A percentile compares a stretch with the other conserved stretches of the same genome.
Conservation (phyloP, 768 basidiomycete genomes). For the Russula sp. region DNA sequence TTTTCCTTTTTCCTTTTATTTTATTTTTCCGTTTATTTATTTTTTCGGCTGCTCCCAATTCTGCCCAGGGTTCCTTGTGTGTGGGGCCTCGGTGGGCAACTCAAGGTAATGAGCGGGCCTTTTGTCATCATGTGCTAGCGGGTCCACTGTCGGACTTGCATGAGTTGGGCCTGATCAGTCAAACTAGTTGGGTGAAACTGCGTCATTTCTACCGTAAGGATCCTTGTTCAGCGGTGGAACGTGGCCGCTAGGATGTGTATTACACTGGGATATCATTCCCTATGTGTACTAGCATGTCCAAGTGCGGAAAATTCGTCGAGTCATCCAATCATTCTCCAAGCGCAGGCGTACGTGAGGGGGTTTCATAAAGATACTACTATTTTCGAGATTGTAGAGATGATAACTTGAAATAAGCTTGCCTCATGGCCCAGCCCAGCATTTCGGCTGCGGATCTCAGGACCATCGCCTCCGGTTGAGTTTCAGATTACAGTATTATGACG, state of each 20-base stretch:
- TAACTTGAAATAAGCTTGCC: not conserved
- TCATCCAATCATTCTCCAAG: not conserved
- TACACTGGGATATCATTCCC: not conserved
- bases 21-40: not conserved
- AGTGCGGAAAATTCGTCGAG: not conserved
- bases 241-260: not conserved
- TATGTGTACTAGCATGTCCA: not conserved
- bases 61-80: not conserved
- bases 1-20: not conserved
- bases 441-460: not conserved
- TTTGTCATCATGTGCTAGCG: not conserved
- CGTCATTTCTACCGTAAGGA: slow-evolving; percentile 4
- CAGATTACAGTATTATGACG: not conserved
- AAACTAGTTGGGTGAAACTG: not conserved
- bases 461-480: too few relatives aligned
- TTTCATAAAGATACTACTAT: not conserved
- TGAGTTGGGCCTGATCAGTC: not conserved
- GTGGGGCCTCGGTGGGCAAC: not conserved
- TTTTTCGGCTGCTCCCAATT: not conserved
- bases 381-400: not conserved
- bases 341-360: not conserved
- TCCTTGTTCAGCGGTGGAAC: not conserved
- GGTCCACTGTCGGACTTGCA: not conserved
- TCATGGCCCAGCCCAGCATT: not conserved
- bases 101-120: not conserved